Percentiles rank a stretch among this genome's conserved stretches.
Conservation (phyloP, 1,284 basidiomycete species). For the Moesziomyces sp. region DNA sequence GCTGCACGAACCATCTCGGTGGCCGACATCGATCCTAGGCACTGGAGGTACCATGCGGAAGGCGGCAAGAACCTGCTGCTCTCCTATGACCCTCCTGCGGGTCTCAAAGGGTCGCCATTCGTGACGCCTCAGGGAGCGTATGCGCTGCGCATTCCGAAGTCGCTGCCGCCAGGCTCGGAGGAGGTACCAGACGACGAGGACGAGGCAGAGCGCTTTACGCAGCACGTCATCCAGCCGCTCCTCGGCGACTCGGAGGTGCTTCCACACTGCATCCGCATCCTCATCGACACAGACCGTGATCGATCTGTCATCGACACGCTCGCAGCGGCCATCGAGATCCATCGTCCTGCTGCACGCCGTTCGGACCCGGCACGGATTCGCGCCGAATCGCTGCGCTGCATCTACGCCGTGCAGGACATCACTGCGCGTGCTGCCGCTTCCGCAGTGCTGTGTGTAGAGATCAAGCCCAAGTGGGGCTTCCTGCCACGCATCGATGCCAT, state of each 20-base stretch:
- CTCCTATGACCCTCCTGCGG: slow-evolving; percentile 15
- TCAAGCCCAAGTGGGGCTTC: slow-evolving; percentile 54
- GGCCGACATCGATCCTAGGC: slow-evolving; percentile 25
- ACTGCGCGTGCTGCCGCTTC: slow-evolving; percentile 9
- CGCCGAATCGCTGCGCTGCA: slow-evolving; percentile 15
- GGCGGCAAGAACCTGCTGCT: slow-evolving; percentile 52
- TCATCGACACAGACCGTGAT: slow-evolving; percentile 14
- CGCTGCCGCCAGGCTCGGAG: neutral
- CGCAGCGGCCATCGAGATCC: slow-evolving; percentile 32
- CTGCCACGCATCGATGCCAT: slow-evolving; percentile 20
- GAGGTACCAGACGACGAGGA: slow-evolving; percentile 7
- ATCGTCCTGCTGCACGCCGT: slow-evolving; percentile 23
- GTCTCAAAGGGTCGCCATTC: slow-evolving; percentile 7
- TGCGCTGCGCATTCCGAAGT: slow-evolving; percentile 36
- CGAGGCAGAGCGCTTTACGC: slow-evolving; percentile 27
- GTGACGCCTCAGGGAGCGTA: slow-evolving; percentile 12
- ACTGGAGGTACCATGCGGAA: slow-evolving; percentile 50
- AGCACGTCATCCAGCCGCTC: slow-evolving; percentile 22
- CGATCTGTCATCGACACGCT: slow-evolving; percentile 31
- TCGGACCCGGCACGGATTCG: slow-evolving; percentile 24
- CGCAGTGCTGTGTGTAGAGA: slow-evolving; percentile 21
- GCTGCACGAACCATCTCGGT: slow-evolving; percentile 8
- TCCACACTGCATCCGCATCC: slow-evolving; percentile 15
- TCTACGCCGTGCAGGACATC: slow-evolving; percentile 44
- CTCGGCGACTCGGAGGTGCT: slow-evolving; percentile 20